A percentile compares a stretch with the other conserved stretches of the same genome.
These are phyloP conservation scores for Kwoniella mangroviensis DNA, from an alignment of 768 basidiomycete genomes.

Conservation along the genomic window DNA sequence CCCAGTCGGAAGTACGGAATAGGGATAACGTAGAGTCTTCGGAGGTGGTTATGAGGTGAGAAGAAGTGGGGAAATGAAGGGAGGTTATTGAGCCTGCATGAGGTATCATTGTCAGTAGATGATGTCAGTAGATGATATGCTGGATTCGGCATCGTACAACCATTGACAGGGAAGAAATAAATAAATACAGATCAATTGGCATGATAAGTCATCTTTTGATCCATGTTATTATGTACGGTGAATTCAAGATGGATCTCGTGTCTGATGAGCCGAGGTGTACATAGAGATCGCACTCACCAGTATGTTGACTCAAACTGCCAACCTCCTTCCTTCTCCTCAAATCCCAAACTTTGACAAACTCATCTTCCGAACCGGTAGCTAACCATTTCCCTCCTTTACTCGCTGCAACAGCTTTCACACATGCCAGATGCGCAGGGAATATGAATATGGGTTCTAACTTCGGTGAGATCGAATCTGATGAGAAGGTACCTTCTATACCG, in stretches of 20 bases:
- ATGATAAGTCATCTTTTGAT: too few relatives aligned
- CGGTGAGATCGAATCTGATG: conserved; percentile 55
- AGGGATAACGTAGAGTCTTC: conserved; percentile 89
- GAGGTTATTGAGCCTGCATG: conserved; percentile 84
- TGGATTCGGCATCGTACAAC: too few relatives aligned
- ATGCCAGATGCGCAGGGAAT: conserved; percentile 95
- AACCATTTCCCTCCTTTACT: conserved; percentile 96
- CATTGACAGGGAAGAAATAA: conserved; percentile 6
- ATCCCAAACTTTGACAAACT: conserved; percentile 97
- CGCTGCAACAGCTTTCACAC: conserved; percentile 85
- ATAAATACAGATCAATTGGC: too few relatives aligned
- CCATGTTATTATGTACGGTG: too few relatives aligned
- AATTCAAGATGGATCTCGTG: too few relatives aligned
- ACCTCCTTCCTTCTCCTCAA: conserved; percentile 87
- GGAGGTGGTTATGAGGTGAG: conserved; percentile 86
- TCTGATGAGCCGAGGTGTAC: not conserved
- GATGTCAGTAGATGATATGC: not conserved
- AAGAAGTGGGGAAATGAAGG: conserved; percentile 81
- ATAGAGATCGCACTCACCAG: conserved; percentile 64
- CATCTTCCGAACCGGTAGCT: conserved; percentile 93
- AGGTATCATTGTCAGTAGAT: not conserved
- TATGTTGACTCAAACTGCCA: conserved; percentile 91
- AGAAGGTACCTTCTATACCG: conserved; percentile 71
- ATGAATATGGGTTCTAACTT: conserved; percentile 74
- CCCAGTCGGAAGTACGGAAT: conserved; percentile 93